Evolutionary conservation across 2,329 filamentous ascomycete genomes (phyloP), one percentile per base, ranked within the genome.

Genomic region (Nannizziopsis barbatae): DNA sequence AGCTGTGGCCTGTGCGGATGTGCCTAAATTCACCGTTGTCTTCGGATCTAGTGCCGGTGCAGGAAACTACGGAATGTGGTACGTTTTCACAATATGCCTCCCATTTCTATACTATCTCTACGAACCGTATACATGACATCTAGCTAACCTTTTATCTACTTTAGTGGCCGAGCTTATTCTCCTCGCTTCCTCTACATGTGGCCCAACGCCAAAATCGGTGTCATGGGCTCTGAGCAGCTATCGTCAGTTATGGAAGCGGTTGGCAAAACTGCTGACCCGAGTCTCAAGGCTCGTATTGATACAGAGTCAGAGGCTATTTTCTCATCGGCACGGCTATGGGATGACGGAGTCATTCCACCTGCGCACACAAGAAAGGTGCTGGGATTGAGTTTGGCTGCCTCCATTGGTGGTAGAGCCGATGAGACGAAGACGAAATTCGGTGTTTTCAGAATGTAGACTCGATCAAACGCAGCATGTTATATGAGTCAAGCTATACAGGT

Each of bases 31-130:
- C 62, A 98, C 92, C 0, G 86, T 98, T 12, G 86, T 98, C 1
- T 83, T 95, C n/a, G 92, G 92, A 18, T 85, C 84, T 27, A 89
- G 83, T 64, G 92, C 92, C 55, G 90, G 90, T 50, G 90, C 90
- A 6, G 92, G 92, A 3, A 98, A 96, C 67, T 98, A 98, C 63
- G 92, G 90, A 59, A 98, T 98, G 92, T 96, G 79, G 75, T 77
- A 64, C 62, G 73, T 71, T 46, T n/a, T 49, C 40, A 40, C 20
- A 48, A 22, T 5, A 10, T n/a, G 8, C 4, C 12, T 37, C 14
- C 18, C 14, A 15, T 30, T 30, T 6, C 17, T 10, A 27, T 38
- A 30, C 11, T 32, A 9, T 37, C 35, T 31, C 35, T 6, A 2
- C 44, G 33, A 11, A 30, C 14, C 15, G 37, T 51, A 50, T 22